Evolutionary conservation across 495 filamentous ascomycete species (phyloP).

Genomic region (Neurospora sublineolata): DNA sequence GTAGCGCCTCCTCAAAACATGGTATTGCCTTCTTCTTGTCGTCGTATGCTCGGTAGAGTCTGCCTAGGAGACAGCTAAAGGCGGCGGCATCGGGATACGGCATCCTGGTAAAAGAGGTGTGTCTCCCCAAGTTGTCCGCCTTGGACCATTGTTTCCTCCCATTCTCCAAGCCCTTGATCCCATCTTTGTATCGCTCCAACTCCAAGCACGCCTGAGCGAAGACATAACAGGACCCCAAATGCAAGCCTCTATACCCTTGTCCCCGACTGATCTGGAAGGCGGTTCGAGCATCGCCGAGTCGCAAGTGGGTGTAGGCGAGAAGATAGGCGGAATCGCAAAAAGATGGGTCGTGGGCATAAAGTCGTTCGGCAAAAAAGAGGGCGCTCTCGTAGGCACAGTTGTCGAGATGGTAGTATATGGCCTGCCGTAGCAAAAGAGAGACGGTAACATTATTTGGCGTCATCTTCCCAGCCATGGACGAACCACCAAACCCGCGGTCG

Average conservation of each 20-base stretch:
- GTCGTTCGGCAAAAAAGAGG: conserved; percentile 78
- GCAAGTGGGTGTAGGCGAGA: conserved; percentile 70
- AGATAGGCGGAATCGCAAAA: conserved; percentile 73
- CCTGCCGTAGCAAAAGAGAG: conserved; percentile 64
- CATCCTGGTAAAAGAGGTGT: conserved; percentile 59
- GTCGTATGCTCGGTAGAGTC: conserved; percentile 70
- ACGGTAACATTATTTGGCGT: conserved; percentile 55
- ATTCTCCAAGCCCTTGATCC: conserved; percentile 68
- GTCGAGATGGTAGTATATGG: conserved; percentile 88
- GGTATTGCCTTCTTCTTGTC: conserved; percentile 71
- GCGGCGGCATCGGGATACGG: conserved; percentile 75
- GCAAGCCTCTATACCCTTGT: conserved; percentile 50
- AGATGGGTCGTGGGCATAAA: conserved; percentile 70
- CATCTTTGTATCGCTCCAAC: conserved; percentile 65
- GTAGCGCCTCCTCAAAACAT: conserved; percentile 77
- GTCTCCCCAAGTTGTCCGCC: conserved; percentile 60
- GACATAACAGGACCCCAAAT: conserved; percentile 82
- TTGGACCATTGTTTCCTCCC: conserved; percentile 57
- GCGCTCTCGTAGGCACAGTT: conserved; percentile 79
- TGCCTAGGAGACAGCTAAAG: conserved; percentile 68
- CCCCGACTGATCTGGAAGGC: conserved; percentile 58
- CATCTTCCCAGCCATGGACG: conserved; percentile 38
- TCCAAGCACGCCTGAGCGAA: conserved; percentile 81
- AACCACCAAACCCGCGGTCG: conserved; percentile 10
- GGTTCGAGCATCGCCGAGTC: conserved; percentile 57